These are phyloP conservation scores for Syzygium oleosum DNA, from an alignment of 345 rosid genomes.

Conservation along the genomic window DNA sequence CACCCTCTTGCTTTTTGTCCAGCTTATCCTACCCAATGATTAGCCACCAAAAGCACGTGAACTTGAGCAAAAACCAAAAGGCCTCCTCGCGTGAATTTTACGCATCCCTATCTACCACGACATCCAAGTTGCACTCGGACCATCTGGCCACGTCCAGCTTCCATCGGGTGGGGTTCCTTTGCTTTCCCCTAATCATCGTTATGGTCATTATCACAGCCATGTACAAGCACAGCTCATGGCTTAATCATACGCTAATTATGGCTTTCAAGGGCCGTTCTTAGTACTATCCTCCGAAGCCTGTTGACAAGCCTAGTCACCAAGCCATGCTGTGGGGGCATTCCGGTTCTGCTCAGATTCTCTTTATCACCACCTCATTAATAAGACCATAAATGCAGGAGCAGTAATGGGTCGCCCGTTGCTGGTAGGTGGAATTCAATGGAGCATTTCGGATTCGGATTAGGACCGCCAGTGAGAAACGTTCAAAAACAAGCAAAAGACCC, in stretches of 20 bases:
- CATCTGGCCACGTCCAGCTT: background rate
- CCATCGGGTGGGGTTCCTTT: background rate
- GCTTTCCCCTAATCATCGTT: background rate
- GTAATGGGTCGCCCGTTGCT: background rate
- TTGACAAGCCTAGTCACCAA: background rate
- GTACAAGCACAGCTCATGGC: background rate
- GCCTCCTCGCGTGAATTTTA: background rate
- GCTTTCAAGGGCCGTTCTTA: background rate
- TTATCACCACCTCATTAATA: background rate
- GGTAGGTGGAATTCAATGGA: constrained; percentile 1
- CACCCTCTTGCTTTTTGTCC: constrained; percentile 4
- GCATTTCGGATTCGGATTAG: background rate
- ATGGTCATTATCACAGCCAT: background rate
- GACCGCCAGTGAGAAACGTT: background rate
- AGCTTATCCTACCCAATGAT: constrained; percentile 30
- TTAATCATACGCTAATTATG: constrained; percentile 4
- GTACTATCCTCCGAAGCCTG: background rate
- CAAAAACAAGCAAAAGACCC: background rate
- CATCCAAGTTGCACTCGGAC: background rate
- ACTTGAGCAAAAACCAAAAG: background rate
- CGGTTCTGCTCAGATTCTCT: background rate
- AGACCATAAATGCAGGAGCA: background rate
- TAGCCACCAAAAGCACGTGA: constrained; percentile 28
- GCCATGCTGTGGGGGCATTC: background rate
- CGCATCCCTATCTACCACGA: background rate